These are phyloP conservation scores for Alopecurus myosuroides DNA, from an alignment of 176 grass and related monocot species.

Conservation along the genomic window DNA sequence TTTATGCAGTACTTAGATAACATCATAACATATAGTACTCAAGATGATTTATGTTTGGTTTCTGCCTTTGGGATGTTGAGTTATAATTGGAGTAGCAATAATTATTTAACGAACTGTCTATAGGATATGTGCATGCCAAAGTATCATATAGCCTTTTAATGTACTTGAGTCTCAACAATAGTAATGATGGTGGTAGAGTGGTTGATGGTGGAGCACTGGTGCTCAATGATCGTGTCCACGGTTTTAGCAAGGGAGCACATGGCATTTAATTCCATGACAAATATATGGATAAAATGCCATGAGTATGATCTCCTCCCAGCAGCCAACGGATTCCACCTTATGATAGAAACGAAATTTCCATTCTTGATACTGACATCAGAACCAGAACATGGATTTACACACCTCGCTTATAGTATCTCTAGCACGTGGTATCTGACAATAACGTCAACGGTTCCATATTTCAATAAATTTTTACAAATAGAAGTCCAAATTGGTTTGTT, in stretches of 20 bases:
- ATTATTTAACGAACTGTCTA: conserved; percentile 16
- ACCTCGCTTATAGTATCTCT: not conserved
- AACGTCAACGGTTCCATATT: not conserved
- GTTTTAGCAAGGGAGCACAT: not conserved
- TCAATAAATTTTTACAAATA: not conserved
- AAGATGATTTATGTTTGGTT: not conserved
- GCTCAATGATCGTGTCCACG: not conserved
- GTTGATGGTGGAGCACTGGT: not conserved
- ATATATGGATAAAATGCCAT: not conserved
- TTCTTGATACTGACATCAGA: not conserved
- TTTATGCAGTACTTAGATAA: too few species aligned
- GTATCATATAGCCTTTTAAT: not conserved
- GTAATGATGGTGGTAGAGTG: conserved; percentile 19
- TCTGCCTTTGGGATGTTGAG: not conserved
- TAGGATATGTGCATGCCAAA: not conserved
- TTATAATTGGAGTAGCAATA: not conserved
- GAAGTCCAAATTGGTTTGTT: not conserved
- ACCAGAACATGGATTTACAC: not conserved
- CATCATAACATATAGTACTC: not conserved
- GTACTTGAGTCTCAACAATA: conserved; percentile 4
- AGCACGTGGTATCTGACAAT: not conserved
- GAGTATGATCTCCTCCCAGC: not conserved
- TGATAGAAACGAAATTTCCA: not conserved
- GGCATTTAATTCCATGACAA: not conserved
- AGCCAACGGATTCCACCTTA: not conserved